phyloP scores from a whole-genome alignment of 73 alveolate species.

The Diophrys sp. region DNA sequence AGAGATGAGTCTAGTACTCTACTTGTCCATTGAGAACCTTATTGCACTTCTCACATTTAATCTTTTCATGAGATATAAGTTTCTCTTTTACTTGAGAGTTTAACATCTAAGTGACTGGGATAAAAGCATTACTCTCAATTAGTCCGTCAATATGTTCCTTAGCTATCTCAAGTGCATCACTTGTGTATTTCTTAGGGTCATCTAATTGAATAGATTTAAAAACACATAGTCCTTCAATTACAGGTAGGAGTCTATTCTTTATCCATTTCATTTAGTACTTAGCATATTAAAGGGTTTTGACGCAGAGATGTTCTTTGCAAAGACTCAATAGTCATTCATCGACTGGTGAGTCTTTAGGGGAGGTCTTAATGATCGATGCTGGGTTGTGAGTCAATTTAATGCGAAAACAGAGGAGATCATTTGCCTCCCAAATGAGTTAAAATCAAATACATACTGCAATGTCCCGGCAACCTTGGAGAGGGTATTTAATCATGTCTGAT shows the following conservation, averaged over 20 bases:
- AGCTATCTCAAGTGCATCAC: constrained; percentile 18
- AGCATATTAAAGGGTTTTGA: constrained; percentile 47
- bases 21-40: constrained; percentile 34
- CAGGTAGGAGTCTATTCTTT: constrained; percentile 19
- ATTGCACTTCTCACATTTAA: constrained; percentile 21
- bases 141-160: not conserved
- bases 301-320: constrained; percentile 34
- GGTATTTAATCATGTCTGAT: no score
- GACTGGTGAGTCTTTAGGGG: no score
- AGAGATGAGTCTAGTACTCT: no score
- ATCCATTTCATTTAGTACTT: constrained; percentile 55
- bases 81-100: not conserved
- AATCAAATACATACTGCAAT: no score
- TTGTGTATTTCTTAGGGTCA: constrained; percentile 39
- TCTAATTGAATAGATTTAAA: constrained; percentile 12
- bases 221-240: not conserved
- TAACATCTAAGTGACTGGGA: not conserved
- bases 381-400: no score
- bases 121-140: not conserved
- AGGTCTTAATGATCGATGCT: no score
- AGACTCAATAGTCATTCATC: no score
- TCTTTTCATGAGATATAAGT: not conserved
- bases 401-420: no score
- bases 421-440: no score
- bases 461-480: no score